Evolutionary conservation across 768 basidiomycete species (phyloP).

Genomic region (Gautieria morchelliformis): DNA sequence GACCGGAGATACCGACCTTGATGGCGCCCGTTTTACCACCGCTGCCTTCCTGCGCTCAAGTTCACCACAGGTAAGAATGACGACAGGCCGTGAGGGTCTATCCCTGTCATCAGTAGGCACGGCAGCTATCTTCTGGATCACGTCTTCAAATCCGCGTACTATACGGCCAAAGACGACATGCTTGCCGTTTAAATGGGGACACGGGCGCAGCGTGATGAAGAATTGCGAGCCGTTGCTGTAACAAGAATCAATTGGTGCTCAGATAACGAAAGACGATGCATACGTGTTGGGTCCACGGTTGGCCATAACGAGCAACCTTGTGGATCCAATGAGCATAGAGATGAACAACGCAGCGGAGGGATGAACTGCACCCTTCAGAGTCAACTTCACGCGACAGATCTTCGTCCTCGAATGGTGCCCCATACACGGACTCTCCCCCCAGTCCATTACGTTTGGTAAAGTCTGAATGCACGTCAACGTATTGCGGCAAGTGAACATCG

Average conservation of each 20-base stretch:
- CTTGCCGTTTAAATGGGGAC: conserved; percentile 66
- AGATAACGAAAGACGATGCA: neutral
- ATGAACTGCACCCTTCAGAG: conserved; percentile 41
- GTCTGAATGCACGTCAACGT: conserved; percentile 29
- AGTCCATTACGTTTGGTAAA: conserved; percentile 72
- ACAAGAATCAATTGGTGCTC: neutral
- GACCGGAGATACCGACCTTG: conserved; percentile 4
- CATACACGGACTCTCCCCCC: conserved; percentile 79
- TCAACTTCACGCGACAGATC: conserved; percentile 57
- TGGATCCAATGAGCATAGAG: neutral
- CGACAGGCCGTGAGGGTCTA: conserved; percentile 55
- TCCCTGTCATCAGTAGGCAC: conserved; percentile 69
- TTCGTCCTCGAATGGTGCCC: conserved; percentile 68
- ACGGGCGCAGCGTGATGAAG: conserved; percentile 71
- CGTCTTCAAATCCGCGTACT: conserved; percentile 49
- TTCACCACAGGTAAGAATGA: conserved; percentile 74
- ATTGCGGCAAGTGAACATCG: neutral
- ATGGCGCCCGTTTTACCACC: neutral
- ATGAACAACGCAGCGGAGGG: neutral
- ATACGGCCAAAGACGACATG: conserved; percentile 49
- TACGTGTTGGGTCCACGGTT: conserved; percentile 52
- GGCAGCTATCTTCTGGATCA: conserved; percentile 48
- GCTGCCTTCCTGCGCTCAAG: conserved; percentile 52
- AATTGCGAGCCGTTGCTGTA: conserved; percentile 83
- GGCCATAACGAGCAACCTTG: conserved; percentile 78